Evolutionary conservation across 352 stramenopile species (phyloP).

Genomic region (Phytophthora boehmeriae): DNA sequence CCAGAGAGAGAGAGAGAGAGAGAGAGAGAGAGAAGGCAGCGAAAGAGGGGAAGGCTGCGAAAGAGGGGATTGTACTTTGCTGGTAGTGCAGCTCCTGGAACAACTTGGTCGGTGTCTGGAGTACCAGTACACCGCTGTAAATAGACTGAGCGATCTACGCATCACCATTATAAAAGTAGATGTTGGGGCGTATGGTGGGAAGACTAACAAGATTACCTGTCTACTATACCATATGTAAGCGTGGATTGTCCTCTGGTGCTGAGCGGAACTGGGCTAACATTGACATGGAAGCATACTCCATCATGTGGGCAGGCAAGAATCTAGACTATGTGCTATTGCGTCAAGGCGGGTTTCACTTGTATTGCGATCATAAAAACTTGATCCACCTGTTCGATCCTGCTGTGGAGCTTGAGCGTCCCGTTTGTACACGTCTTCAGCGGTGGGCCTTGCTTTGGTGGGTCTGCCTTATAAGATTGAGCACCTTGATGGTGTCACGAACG

Average conservation of each 20-base stretch:
- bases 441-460: neutral
- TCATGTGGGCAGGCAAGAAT: slow-evolving; percentile 5
- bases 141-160: too few species aligned
- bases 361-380: neutral
- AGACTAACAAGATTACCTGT: too few species aligned
- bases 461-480: neutral
- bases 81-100: too few species aligned
- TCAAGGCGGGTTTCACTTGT: neutral
- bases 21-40: too few species aligned
- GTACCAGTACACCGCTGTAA: too few species aligned
- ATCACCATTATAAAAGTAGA: too few species aligned
- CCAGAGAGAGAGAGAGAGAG: too few species aligned
- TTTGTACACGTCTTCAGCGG: neutral
- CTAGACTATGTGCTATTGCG: neutral
- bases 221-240: too few species aligned
- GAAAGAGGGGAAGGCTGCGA: too few species aligned
- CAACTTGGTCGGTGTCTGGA: too few species aligned
- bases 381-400: neutral
- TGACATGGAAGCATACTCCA: slow-evolving; percentile 17
- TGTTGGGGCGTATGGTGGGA: too few species aligned
- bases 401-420: neutral
- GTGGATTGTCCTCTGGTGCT: slow-evolving; percentile 5
- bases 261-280: slow-evolving; percentile 16
- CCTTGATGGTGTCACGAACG: neutral
- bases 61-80: too few species aligned